Percentiles rank a stretch among this genome's conserved stretches.
These are phyloP conservation scores for Phylloporus sp. DNA, from an alignment of 768 basidiomycete species.

Conservation along the genomic window DNA sequence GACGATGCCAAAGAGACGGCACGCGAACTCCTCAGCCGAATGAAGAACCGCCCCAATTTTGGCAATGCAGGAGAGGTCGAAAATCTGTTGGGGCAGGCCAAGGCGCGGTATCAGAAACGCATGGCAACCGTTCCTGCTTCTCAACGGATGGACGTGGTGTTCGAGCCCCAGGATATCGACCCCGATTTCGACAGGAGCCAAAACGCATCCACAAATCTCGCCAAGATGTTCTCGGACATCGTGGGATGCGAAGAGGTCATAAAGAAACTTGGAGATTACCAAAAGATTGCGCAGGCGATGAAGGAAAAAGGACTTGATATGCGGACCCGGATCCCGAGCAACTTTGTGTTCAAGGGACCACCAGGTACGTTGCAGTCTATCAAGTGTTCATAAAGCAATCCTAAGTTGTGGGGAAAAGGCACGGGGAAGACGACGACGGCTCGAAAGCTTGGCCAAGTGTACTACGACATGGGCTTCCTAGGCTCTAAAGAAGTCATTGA, in stretches of 20 bases:
- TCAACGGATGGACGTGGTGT: conserved; percentile 28
- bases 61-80: conserved; percentile 67
- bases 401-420: conserved; percentile 38
- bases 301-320: conserved; percentile 42
- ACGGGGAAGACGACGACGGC: conserved; percentile 65
- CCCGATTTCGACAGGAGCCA: conserved; percentile 51
- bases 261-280: conserved; percentile 45
- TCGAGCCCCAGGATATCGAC: conserved; percentile 57
- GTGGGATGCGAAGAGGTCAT: conserved; percentile 59
- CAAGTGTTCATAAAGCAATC: neutral
- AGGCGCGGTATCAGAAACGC: conserved; percentile 44
- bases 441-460: conserved; percentile 60
- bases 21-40: conserved; percentile 40
- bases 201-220: conserved; percentile 49
- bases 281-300: conserved; percentile 45
- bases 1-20: conserved; percentile 55
- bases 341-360: conserved; percentile 71
- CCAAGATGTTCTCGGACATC: conserved; percentile 58
- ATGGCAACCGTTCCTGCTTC: conserved; percentile 25
- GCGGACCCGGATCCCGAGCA: conserved; percentile 52
- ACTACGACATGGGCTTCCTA: conserved; percentile 63
- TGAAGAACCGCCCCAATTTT: conserved; percentile 52
- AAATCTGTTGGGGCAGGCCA: conserved; percentile 54
- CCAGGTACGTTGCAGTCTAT: conserved; percentile 41
- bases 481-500: conserved; percentile 52